Conservation (phyloP, 108 stramenopile species). For the Conticribra guillardii region DNA sequence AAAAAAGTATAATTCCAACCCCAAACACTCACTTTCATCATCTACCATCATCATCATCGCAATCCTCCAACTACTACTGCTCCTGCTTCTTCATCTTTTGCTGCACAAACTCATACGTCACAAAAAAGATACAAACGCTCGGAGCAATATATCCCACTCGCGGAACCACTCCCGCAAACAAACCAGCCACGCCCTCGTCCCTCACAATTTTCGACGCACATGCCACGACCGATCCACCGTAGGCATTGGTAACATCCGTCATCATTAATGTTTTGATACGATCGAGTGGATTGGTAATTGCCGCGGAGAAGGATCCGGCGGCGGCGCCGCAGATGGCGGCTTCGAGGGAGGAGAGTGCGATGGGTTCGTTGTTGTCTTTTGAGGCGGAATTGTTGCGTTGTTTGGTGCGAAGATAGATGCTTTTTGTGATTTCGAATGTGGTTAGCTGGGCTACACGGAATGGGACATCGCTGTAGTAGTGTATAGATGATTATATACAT, state of each 20-base stretch:
- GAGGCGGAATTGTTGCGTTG: slow-evolving; percentile 3
- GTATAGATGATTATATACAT: too few species aligned
- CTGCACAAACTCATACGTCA: slow-evolving; percentile 77
- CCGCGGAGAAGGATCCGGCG: slow-evolving; percentile 78
- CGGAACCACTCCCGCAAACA: slow-evolving; percentile 70
- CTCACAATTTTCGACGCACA: slow-evolving; percentile 62
- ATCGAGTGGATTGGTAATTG: slow-evolving; percentile 78
- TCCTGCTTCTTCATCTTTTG: slow-evolving; percentile 44
- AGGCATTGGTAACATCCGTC: slow-evolving; percentile 66
- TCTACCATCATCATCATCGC: neutral
- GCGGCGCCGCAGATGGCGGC: slow-evolving; percentile 78
- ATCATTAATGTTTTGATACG: slow-evolving; percentile 81
- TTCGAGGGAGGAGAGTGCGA: slow-evolving; percentile 65
- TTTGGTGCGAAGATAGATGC: slow-evolving; percentile 41
- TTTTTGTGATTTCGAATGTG: slow-evolving; percentile 80
- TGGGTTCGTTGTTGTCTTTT: neutral
- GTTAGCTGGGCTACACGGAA: slow-evolving; percentile 82
- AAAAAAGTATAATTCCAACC: too few species aligned
- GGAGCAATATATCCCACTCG: slow-evolving; percentile 83
- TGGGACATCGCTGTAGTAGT: slow-evolving; percentile 68
- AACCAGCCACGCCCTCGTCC: slow-evolving; percentile 68
- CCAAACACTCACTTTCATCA: neutral
- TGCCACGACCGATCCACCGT: slow-evolving; percentile 61
- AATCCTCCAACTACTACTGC: neutral
- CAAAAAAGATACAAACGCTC: slow-evolving; percentile 83